A percentile compares a stretch with the other conserved stretches of the same genome.
These are phyloP conservation scores for Leishmania major DNA, from an alignment of 208 protist genomes.

Conservation along the genomic window DNA sequence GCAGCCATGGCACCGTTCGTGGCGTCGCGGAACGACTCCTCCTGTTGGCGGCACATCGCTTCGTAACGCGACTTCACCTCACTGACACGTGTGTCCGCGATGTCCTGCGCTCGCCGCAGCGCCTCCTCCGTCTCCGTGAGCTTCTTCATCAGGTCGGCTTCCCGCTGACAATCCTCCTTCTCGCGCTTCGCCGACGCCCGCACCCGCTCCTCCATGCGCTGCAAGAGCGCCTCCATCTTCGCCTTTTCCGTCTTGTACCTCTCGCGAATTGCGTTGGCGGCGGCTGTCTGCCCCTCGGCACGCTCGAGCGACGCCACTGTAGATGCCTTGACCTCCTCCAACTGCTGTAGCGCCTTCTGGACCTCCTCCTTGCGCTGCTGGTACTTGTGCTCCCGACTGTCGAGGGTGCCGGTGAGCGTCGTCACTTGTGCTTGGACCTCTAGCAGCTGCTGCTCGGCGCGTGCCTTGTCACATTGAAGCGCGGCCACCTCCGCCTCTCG, in stretches of 20 bases:
- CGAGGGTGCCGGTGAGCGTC: slow-evolving; percentile 29
- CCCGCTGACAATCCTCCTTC: slow-evolving; percentile 40
- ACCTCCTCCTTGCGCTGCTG: slow-evolving; percentile 44
- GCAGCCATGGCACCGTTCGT: slow-evolving; percentile 28
- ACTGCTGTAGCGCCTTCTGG: slow-evolving; percentile 36
- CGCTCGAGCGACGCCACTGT: slow-evolving; percentile 28
- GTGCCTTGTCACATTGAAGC: slow-evolving; percentile 22
- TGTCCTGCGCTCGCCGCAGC: slow-evolving; percentile 34
- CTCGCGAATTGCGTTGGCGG: slow-evolving; percentile 42
- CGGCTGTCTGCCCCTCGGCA: slow-evolving; percentile 40
- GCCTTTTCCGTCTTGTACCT: slow-evolving; percentile 65
- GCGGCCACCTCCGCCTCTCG: slow-evolving; percentile 26
- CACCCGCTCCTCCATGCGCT: slow-evolving; percentile 50
- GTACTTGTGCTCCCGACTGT: slow-evolving; percentile 47
- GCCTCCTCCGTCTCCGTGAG: slow-evolving; percentile 35
- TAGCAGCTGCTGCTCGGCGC: slow-evolving; percentile 21
- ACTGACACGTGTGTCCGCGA: slow-evolving; percentile 18
- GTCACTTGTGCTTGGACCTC: slow-evolving; percentile 19
- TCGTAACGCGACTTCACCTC: slow-evolving; percentile 37
- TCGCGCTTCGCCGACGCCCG: slow-evolving; percentile 39
- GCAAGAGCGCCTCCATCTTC: slow-evolving; percentile 58
- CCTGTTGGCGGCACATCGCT: slow-evolving; percentile 35
- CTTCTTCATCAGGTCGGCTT: slow-evolving; percentile 26
- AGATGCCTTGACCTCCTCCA: slow-evolving; percentile 37
- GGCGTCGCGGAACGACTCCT: slow-evolving; percentile 33